Conservation (phyloP, 352 stramenopile species). For the Pythium aquatile region DNA sequence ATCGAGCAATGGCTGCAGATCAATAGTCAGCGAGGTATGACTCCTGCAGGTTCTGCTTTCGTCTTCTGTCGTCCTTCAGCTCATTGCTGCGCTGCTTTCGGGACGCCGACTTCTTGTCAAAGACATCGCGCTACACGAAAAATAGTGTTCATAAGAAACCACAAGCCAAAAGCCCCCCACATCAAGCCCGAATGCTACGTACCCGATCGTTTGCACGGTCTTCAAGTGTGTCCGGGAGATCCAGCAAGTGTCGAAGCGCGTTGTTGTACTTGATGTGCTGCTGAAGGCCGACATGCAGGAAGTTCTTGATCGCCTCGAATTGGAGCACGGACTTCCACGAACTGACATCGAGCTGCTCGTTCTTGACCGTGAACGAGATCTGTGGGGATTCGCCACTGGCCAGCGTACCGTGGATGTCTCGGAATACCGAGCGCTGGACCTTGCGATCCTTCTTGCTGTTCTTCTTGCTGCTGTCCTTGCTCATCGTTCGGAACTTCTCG, state of each 20-base stretch:
- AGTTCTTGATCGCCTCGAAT: constrained; percentile 80
- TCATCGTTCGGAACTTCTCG: constrained; percentile 70
- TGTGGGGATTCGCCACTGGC: constrained; percentile 75
- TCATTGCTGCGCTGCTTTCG: constrained; percentile 82
- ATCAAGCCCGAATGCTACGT: constrained; percentile 14
- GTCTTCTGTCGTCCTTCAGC: constrained; percentile 69
- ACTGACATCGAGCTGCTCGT: constrained; percentile 66
- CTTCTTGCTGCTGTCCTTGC: constrained; percentile 89
- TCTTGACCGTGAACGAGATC: constrained; percentile 74
- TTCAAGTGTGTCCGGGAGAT: constrained; percentile 76
- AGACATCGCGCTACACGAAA: constrained; percentile 56
- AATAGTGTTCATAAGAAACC: background rate
- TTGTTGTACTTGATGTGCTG: constrained; percentile 91
- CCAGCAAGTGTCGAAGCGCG: constrained; percentile 65
- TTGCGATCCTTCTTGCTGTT: constrained; percentile 90
- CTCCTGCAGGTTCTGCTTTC: constrained; percentile 79
- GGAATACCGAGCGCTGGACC: constrained; percentile 79
- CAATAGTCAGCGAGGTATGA: constrained; percentile 64
- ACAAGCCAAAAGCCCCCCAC: background rate
- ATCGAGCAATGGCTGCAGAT: background rate
- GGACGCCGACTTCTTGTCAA: constrained; percentile 78
- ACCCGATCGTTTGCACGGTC: constrained; percentile 71
- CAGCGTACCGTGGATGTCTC: constrained; percentile 79
- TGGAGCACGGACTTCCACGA: constrained; percentile 83
- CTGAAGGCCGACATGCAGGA: constrained; percentile 68